A percentile compares a stretch with the other conserved stretches of the same genome.
Conservation (phyloP, 2,329 filamentous ascomycete genomes). For the Aspergillus carbonarius region DNA sequence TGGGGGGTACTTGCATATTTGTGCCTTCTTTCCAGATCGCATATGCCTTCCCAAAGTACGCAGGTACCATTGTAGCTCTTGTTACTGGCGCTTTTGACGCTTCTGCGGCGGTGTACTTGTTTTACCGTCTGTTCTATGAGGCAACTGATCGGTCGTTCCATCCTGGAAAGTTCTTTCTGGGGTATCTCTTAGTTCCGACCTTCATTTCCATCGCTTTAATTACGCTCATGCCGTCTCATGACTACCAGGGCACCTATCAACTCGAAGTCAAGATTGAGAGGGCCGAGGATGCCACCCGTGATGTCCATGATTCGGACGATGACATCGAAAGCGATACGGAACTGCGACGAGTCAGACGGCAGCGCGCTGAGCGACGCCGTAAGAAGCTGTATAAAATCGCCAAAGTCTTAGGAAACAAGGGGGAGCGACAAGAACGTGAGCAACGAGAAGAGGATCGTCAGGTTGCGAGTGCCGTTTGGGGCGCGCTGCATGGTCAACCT, state of each 20-base stretch:
- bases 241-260: constrained; percentile 77
- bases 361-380: constrained; percentile 60
- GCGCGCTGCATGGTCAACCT: constrained; percentile 71
- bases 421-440: constrained; percentile 60
- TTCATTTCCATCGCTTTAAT: constrained; percentile 65
- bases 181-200: constrained; percentile 68
- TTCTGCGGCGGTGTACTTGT: constrained; percentile 73
- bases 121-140: constrained; percentile 72
- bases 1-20: constrained; percentile 77
- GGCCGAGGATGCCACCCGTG: constrained; percentile 34
- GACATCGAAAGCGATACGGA: constrained; percentile 53
- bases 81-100: constrained; percentile 81
- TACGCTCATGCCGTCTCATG: constrained; percentile 66
- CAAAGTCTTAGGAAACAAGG: constrained; percentile 65
- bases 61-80: constrained; percentile 72
- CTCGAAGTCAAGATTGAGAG: constrained; percentile 68
- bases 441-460: constrained; percentile 66
- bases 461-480: constrained; percentile 75
- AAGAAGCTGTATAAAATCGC: constrained; percentile 67
- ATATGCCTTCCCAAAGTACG: constrained; percentile 74
- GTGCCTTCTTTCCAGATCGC: constrained; percentile 80
- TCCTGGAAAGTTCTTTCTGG: constrained; percentile 67
- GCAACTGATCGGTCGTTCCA: constrained; percentile 41
- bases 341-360: constrained; percentile 48
- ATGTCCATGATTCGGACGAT: constrained; percentile 49